Evolutionary conservation across 2,329 filamentous ascomycete genomes (phyloP).

Genomic region (Fusarium gaditjirri): DNA sequence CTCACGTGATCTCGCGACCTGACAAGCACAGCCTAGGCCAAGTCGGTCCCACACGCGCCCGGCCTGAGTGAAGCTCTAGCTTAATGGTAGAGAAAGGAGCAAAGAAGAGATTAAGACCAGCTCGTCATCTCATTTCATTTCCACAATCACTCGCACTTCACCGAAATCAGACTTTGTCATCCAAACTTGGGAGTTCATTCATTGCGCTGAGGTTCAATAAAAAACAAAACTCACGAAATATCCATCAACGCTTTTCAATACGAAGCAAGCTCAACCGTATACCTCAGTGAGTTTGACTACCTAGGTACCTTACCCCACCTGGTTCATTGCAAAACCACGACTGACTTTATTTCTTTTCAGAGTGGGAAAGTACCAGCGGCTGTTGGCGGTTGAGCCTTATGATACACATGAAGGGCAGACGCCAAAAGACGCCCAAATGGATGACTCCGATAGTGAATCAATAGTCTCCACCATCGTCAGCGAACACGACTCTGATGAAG

Average conservation of each 20-base stretch:
- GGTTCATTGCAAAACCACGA: neutral
- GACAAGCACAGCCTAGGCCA: neutral
- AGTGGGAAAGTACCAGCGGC: neutral
- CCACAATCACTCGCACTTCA: neutral
- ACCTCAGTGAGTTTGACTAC: neutral
- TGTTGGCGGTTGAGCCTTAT: neutral
- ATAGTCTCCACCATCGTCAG: slow-evolving; percentile 50
- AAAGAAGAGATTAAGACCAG: neutral
- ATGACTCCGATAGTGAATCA: slow-evolving; percentile 45
- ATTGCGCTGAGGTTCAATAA: neutral
- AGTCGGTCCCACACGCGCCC: neutral
- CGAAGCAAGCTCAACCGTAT: neutral
- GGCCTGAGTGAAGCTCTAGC: neutral
- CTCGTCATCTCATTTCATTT: neutral
- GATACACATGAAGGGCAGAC: neutral
- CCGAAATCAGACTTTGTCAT: neutral
- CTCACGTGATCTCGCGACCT: slow-evolving; percentile 13
- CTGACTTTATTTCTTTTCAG: neutral
- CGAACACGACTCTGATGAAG: slow-evolving; percentile 52
- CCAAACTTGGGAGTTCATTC: neutral
- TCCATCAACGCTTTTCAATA: neutral
- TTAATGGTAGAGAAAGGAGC: neutral
- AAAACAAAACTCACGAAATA: neutral
- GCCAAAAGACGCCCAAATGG: slow-evolving; percentile 6
- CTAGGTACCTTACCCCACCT: neutral